Evolutionary conservation across 2,329 filamentous ascomycete species (phyloP).

Genomic region (Helotiales sp.): DNA sequence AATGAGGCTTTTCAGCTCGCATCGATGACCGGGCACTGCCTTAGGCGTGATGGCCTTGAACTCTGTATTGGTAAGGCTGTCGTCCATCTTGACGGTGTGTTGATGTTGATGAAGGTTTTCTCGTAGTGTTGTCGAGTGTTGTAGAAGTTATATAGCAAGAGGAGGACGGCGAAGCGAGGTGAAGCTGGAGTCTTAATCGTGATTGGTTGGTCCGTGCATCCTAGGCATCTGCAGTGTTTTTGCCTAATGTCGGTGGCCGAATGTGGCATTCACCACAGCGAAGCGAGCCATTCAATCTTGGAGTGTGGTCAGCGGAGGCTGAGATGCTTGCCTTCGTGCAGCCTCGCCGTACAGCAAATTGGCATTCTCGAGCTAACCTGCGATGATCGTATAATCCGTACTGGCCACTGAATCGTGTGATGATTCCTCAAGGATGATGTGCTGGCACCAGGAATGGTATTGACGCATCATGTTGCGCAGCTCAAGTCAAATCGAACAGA

Average conservation of each 20-base stretch:
- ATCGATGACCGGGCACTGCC: slow-evolving; percentile 4
- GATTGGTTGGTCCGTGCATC: too few species aligned
- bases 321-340: neutral
- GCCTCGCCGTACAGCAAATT: neutral
- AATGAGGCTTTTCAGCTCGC: slow-evolving; percentile 13
- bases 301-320: neutral
- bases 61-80: neutral
- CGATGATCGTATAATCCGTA: too few species aligned
- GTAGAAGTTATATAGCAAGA: too few species aligned
- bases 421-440: neutral
- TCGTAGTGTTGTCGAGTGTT: neutral
- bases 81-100: neutral
- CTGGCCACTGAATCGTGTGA: neutral
- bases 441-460: neutral
- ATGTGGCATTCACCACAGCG: neutral
- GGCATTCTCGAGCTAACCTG: neutral
- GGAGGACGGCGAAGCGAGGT: too few species aligned
- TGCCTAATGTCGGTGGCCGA: neutral
- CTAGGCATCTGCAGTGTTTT: too few species aligned
- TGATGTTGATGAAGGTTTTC: neutral
- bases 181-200: too few species aligned
- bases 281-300: neutral
- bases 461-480: too few species aligned
- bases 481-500: too few species aligned
- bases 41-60: neutral